A percentile compares a stretch with the other conserved stretches of the same genome.
phyloP scores from a whole-genome alignment of 179 eudicot genomes.

The Actinidia chinensis region DNA sequence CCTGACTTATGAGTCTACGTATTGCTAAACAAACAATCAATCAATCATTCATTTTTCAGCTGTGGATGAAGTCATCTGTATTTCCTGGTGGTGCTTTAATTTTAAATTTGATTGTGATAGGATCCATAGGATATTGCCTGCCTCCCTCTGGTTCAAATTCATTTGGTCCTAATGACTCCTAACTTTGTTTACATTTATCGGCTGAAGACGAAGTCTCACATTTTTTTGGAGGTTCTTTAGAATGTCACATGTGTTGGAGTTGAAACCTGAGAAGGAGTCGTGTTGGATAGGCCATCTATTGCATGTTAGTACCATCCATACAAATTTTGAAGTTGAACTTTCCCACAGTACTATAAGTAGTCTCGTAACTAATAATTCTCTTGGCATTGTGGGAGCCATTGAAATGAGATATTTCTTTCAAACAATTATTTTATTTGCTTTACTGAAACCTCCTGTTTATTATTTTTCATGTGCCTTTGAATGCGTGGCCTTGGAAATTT shows the following conservation, averaged over 20 bases:
- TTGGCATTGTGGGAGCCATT: too few species aligned
- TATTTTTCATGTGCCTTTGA: neutral
- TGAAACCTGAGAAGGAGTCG: neutral
- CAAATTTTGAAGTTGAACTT: too few species aligned
- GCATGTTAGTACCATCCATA: neutral
- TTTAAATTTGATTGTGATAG: neutral
- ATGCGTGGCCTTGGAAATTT: neutral
- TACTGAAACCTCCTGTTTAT: neutral
- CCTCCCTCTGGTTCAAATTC: neutral
- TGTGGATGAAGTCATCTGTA: neutral
- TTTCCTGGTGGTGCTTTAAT: neutral
- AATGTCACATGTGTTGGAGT: neutral
- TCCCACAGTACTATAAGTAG: too few species aligned
- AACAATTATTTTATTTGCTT: neutral
- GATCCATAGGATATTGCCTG: neutral
- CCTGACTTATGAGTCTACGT: neutral
- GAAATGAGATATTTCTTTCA: neutral
- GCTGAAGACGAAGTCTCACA: neutral
- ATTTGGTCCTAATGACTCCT: neutral
- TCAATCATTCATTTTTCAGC: neutral
- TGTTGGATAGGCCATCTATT: neutral
- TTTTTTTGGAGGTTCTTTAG: neutral
- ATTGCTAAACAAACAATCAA: neutral
- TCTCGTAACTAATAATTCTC: too few species aligned
- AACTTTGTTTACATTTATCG: constrained; percentile 1